Base-by-base conservation (phyloP, 768 basidiomycete species). In the Tylopilus plumbeoviolaceoides region DNA sequence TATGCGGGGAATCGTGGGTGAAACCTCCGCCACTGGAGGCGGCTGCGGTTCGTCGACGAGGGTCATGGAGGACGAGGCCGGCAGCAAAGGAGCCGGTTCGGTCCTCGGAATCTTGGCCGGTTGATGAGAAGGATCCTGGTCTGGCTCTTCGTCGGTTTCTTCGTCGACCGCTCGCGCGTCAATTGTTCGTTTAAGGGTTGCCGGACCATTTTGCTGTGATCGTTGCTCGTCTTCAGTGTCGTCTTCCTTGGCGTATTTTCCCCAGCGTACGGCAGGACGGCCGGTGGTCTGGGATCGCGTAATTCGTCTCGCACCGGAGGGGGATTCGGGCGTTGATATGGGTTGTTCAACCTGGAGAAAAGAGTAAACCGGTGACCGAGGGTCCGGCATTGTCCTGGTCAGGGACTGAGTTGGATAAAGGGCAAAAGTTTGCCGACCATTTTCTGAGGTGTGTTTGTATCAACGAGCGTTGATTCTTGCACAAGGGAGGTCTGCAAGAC, bases 81-180 rank as follows among this genome's bases (percentile, higher is more conserved):
- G 59, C 20, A 70, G 20, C 38, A 70, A 54, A 25, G 60, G 53
- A 7, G 55, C 17, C 27, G 56, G 56, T 18, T 71, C 68, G 8
- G 58, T 59, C 48, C 69, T 71, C 21, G 60, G 61, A 44, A 71
- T 57, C 55, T 69, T 69, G n/a, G 62, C 27, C 17, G 57, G 62
- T 18, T 70, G 62, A 48, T 38, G 33, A 7, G 25, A 0, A 6
- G 57, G 8, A 44, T 63, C 57, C 23, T 56, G 66, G 30, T 61
- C 68, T n/a, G 50, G 30, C 8, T 69, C 68, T 40, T 70, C 61
- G 50, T 69, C 68, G 0, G 70, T 71, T 20, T 71, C 70, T 50
- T 71, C 60, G 10, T 71, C 68, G 10, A 71, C 68, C 1, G 68
- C 68, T 14, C 68, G 66, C 43, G 70, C 70, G 55, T 69, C 68